phyloP scores from a whole-genome alignment of 495 filamentous ascomycete species.

The Astrothelium macrocarpum region DNA sequence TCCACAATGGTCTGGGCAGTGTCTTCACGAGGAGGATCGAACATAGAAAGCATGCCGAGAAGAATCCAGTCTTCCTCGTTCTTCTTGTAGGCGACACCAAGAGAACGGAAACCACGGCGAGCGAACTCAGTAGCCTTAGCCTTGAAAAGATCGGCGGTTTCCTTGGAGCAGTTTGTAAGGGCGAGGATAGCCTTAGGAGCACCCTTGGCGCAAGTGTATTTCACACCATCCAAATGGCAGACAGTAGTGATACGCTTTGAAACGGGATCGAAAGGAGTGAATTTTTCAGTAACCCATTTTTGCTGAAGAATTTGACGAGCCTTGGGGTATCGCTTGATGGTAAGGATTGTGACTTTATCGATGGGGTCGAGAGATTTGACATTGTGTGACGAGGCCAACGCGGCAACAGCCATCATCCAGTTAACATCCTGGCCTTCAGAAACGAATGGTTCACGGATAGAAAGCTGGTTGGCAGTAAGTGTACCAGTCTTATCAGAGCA shows the following conservation, averaged over 20 bases:
- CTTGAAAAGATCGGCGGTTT: conserved; percentile 55
- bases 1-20: conserved; percentile 70
- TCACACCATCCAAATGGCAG: conserved; percentile 56
- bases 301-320: conserved; percentile 57
- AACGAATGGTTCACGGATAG: conserved; percentile 66
- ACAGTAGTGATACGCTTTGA: conserved; percentile 67
- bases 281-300: conserved; percentile 66
- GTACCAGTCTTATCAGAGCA: conserved; percentile 65
- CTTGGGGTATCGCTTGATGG: conserved; percentile 64
- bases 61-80: conserved; percentile 46
- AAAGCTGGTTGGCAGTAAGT: conserved; percentile 65
- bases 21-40: conserved; percentile 68
- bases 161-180: conserved; percentile 53
- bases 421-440: conserved; percentile 66
- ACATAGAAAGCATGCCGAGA: conserved; percentile 69
- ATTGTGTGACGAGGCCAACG: conserved; percentile 67
- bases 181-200: conserved; percentile 64
- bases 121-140: conserved; percentile 64
- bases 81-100: conserved; percentile 55
- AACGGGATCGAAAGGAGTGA: conserved; percentile 69
- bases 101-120: conserved; percentile 71
- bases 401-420: conserved; percentile 73
- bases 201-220: conserved; percentile 61
- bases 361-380: conserved; percentile 68
- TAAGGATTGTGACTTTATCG: conserved; percentile 67